Percentiles rank a stretch among this genome's conserved stretches.
Conservation (phyloP, 1,139 yeast genomes). For the Yarrowia galli region DNA sequence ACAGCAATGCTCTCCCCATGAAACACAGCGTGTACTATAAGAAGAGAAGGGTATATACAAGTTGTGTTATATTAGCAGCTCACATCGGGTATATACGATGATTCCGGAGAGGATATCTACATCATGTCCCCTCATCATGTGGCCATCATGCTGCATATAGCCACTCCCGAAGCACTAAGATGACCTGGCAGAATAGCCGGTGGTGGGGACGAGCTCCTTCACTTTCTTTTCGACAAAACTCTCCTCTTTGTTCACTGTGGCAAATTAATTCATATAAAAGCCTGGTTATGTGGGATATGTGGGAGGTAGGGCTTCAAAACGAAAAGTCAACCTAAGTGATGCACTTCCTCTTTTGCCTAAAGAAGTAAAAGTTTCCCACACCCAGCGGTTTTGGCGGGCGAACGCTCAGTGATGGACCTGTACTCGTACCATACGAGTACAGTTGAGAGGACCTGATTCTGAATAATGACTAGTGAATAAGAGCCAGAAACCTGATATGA, state of each 20-base stretch:
- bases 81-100: not conserved
- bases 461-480: too few species aligned
- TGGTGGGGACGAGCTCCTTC: not conserved
- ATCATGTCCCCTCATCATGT: not conserved
- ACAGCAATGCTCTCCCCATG: not conserved
- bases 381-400: slow-evolving; percentile 19
- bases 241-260: slow-evolving; percentile 7
- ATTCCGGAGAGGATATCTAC: not conserved
- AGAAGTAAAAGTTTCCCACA: slow-evolving; percentile 28
- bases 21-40: not conserved
- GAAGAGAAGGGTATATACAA: not conserved
- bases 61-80: too few species aligned
- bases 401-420: not conserved
- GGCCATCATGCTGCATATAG: not conserved
- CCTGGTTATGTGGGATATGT: not conserved
- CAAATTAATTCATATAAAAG: slow-evolving; percentile 32
- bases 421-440: too few species aligned
- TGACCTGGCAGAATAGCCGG: slow-evolving; percentile 2
- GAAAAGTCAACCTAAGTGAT: slow-evolving; percentile 6
- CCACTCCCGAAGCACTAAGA: not conserved
- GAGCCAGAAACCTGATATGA: too few species aligned
- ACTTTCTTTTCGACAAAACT: not conserved
- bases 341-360: slow-evolving; percentile 35
- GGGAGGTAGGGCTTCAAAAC: slow-evolving; percentile 19
- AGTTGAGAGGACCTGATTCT: too few species aligned